Evolutionary conservation across 2,329 filamentous ascomycete genomes (phyloP).

Genomic region (Venturia nashicola): DNA sequence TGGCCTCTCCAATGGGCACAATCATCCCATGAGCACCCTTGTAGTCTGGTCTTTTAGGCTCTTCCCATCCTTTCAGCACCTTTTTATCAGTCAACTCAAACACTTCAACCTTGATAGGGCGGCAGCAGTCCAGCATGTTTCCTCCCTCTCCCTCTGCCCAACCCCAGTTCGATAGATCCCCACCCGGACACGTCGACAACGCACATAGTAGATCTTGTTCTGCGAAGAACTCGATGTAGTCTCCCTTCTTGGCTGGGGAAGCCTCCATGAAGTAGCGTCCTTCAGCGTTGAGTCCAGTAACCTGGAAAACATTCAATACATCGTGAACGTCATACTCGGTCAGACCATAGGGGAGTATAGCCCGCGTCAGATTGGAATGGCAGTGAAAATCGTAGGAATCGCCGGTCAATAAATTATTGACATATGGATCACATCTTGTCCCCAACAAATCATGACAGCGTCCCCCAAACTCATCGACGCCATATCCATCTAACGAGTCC

Average conservation of each 20-base stretch:
- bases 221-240: slow-evolving; percentile 63
- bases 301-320: slow-evolving; percentile 77
- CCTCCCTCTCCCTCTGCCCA: slow-evolving; percentile 45
- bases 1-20: slow-evolving; percentile 31
- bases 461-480: slow-evolving; percentile 28
- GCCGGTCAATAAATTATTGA: slow-evolving; percentile 52
- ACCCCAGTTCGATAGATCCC: slow-evolving; percentile 71
- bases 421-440: slow-evolving; percentile 73
- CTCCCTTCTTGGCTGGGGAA: slow-evolving; percentile 18
- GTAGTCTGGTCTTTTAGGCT: slow-evolving; percentile 49
- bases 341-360: slow-evolving; percentile 56
- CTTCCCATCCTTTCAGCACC: slow-evolving; percentile 50
- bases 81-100: slow-evolving; percentile 46
- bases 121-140: slow-evolving; percentile 58
- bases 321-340: slow-evolving; percentile 69
- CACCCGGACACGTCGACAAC: slow-evolving; percentile 61
- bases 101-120: slow-evolving; percentile 63
- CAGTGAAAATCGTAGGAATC: slow-evolving; percentile 70
- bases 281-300: slow-evolving; percentile 60
- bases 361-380: slow-evolving; percentile 67
- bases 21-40: slow-evolving; percentile 52
- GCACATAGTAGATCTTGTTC: slow-evolving; percentile 63
- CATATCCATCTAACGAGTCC: slow-evolving; percentile 48
- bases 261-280: slow-evolving; percentile 62
- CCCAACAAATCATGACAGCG: slow-evolving; percentile 68